These are phyloP conservation scores for Corynascus novoguineensis DNA, from an alignment of 495 filamentous ascomycete genomes.

Conservation along the genomic window DNA sequence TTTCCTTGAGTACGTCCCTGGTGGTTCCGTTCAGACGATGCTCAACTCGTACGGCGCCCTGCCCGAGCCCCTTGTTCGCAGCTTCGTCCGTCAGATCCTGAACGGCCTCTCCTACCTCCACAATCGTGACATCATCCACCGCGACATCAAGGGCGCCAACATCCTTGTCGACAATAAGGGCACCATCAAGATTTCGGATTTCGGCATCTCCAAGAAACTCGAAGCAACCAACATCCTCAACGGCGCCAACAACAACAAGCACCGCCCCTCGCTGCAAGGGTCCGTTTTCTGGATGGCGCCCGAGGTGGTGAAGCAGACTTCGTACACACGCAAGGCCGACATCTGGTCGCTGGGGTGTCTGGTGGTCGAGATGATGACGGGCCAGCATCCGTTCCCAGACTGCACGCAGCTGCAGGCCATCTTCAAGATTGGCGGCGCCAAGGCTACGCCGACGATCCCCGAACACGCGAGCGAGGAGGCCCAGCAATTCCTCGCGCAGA, in stretches of 20 bases:
- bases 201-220: slow-evolving; percentile 88
- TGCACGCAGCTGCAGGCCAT: slow-evolving; percentile 97
- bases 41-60: slow-evolving; percentile 96
- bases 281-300: slow-evolving; percentile 99
- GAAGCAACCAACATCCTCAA: slow-evolving; percentile 46
- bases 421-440: slow-evolving; percentile 90
- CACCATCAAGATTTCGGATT: slow-evolving; percentile 98
- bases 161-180: slow-evolving; percentile 99
- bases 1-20: slow-evolving; percentile 98
- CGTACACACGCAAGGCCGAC: slow-evolving; percentile 98
- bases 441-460: slow-evolving; percentile 84
- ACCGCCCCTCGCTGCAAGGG: slow-evolving; percentile 89
- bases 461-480: slow-evolving; percentile 80
- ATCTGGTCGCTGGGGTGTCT: slow-evolving; percentile 98
- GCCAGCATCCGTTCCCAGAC: slow-evolving; percentile 92
- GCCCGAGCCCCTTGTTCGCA: slow-evolving; percentile 87
- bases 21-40: slow-evolving; percentile 95
- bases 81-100: slow-evolving; percentile 95
- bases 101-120: slow-evolving; percentile 93
- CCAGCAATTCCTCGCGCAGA: slow-evolving; percentile 76
- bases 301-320: slow-evolving; percentile 95
- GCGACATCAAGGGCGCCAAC: slow-evolving; percentile 98
- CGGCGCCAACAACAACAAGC: slow-evolving; percentile 59
- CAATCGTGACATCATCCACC: slow-evolving; percentile 92
- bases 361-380: slow-evolving; percentile 99